Evolutionary conservation across 139 green algal genomes (phyloP).

Genomic region (Trebouxia sp.): DNA sequence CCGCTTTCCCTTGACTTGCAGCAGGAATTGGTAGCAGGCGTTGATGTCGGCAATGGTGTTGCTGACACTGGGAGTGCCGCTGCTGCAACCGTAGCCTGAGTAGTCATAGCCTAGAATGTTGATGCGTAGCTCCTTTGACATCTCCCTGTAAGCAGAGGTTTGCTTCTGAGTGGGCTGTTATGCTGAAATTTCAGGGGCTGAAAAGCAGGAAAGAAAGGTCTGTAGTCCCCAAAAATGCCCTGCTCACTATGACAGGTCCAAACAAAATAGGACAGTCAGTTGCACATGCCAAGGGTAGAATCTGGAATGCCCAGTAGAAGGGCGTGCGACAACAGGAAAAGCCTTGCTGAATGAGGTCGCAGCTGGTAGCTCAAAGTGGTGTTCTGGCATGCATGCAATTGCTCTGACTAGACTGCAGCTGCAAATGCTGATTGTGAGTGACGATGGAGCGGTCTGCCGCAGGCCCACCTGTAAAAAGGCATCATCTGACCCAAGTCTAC

Average conservation of each 20-base stretch:
- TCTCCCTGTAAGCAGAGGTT: slow-evolving; percentile 46
- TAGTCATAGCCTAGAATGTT: slow-evolving; percentile 92
- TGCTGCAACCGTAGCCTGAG: slow-evolving; percentile 68
- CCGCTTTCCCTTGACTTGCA: slow-evolving; percentile 32
- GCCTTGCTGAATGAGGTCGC: not conserved
- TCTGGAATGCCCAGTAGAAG: not conserved
- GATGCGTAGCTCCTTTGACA: slow-evolving; percentile 64
- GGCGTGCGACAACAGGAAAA: not conserved
- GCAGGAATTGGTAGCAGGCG: slow-evolving; percentile 41
- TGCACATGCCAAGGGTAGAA: not conserved
- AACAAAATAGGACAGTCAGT: not conserved
- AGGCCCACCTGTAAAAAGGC: slow-evolving; percentile 75
- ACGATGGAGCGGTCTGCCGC: too few relatives aligned
- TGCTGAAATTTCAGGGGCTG: not conserved
- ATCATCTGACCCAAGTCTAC: slow-evolving; percentile 92
- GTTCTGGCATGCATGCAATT: not conserved
- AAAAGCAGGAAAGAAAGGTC: too few relatives aligned
- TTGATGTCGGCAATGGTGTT: slow-evolving; percentile 46
- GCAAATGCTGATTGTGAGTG: too few relatives aligned
- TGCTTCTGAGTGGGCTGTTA: not conserved
- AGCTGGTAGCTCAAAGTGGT: not conserved
- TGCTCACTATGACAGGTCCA: not conserved
- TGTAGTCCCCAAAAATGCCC: not conserved
- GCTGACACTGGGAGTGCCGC: slow-evolving; percentile 48
- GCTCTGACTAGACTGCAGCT: not conserved